phyloP scores from a whole-genome alignment of 2,329 filamentous ascomycete genomes.

The Colletotrichum kahawae region DNA sequence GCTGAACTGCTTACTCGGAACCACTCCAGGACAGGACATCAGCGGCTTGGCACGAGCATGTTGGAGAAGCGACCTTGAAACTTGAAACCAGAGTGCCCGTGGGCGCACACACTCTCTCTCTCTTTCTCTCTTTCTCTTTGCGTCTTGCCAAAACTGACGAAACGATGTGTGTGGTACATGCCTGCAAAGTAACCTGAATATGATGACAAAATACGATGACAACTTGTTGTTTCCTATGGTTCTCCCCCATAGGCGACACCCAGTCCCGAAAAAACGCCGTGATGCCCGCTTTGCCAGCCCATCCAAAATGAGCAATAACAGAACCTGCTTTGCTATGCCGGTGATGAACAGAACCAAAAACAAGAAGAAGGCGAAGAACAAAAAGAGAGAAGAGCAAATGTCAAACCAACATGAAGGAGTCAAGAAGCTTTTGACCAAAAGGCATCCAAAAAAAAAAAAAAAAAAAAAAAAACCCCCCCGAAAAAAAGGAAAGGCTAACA shows the following conservation, averaged over 20 bases:
- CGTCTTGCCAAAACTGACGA: neutral
- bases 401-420: neutral
- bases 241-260: neutral
- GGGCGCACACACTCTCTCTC: neutral
- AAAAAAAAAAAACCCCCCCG: neutral
- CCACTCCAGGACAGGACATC: neutral
- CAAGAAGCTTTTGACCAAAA: neutral
- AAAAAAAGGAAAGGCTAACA: neutral
- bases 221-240: neutral
- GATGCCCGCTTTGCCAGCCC: neutral
- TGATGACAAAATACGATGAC: neutral
- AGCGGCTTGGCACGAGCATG: neutral
- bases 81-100: neutral
- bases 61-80: neutral
- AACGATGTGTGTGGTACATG: neutral
- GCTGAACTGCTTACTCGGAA: neutral
- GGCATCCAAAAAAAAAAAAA: neutral
- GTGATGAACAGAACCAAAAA: neutral
- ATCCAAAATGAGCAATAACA: neutral
- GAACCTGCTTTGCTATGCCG: slow-evolving; percentile 15
- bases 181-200: neutral
- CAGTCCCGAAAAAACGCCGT: neutral
- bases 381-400: neutral
- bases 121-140: neutral
- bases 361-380: neutral